phyloP scores from a whole-genome alignment of 257 asterid species.

The Solanum piurae region DNA sequence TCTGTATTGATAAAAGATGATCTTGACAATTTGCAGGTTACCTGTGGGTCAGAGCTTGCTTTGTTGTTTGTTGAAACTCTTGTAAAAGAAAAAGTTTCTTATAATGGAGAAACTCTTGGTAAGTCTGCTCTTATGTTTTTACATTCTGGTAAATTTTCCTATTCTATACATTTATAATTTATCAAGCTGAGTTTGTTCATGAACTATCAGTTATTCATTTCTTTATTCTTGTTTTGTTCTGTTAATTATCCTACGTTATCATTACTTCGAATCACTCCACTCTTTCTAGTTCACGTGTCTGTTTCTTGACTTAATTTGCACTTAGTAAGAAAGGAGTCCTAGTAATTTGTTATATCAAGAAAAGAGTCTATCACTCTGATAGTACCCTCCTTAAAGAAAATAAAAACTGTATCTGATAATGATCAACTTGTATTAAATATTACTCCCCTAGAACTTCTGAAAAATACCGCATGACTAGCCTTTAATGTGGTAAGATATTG shows the following conservation, averaged over 20 bases:
- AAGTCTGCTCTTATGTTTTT: constrained; percentile 12
- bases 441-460: not conserved
- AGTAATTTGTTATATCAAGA: not conserved
- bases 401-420: not conserved
- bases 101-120: constrained; percentile 65
- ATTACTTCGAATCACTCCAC: not conserved
- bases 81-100: constrained; percentile 69
- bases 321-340: not conserved
- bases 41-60: constrained; percentile 97
- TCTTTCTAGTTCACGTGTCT: not conserved
- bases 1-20: not conserved
- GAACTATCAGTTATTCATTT: not conserved
- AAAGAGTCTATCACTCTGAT: not conserved
- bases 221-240: not conserved
- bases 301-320: not conserved
- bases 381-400: not conserved
- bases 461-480: not conserved
- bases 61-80: constrained; percentile 74
- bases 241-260: not conserved
- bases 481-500: not conserved
- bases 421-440: not conserved
- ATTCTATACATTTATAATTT: not conserved
- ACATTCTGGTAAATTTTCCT: not conserved
- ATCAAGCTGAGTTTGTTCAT: not conserved
- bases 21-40: constrained; percentile 40